Evolutionary conservation across 306 rosid species (phyloP).

Genomic region (Cucumis sativus): DNA sequence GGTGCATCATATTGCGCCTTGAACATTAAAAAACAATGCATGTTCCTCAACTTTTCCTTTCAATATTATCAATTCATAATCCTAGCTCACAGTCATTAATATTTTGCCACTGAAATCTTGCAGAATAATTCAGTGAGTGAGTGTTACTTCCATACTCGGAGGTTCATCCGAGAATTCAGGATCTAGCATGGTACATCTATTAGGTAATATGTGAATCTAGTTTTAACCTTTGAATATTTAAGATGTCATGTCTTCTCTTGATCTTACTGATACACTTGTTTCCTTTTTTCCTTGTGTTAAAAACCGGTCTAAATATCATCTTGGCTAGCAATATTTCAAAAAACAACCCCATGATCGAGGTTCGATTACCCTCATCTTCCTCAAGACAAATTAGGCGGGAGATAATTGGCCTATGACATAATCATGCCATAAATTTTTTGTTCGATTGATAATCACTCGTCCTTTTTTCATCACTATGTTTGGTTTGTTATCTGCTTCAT

Average conservation of each 20-base stretch:
- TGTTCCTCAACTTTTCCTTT: not conserved
- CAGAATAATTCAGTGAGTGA: constrained; percentile 48
- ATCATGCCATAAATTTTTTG: not conserved
- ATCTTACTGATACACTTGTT: not conserved
- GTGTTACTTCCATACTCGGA: constrained; percentile 65
- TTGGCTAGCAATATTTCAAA: constrained; percentile 79
- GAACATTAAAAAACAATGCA: too few species aligned
- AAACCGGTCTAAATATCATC: constrained; percentile 63
- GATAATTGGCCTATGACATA: not conserved
- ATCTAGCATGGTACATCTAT: constrained; percentile 61
- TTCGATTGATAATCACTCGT: not conserved
- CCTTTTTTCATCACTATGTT: not conserved
- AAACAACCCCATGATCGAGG: constrained; percentile 69
- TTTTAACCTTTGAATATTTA: not conserved
- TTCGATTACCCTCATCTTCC: constrained; percentile 2
- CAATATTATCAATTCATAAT: not conserved
- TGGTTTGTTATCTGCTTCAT: not conserved
- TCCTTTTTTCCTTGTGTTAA: constrained; percentile 35
- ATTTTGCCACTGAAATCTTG: not conserved
- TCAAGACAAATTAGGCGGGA: not conserved
- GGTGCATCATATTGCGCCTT: too few species aligned
- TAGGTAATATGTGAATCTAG: constrained; percentile 32
- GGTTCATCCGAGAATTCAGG: constrained; percentile 83
- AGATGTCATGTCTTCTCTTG: not conserved
- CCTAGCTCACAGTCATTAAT: not conserved